Percentiles rank a stretch among this genome's conserved stretches.
These are phyloP conservation scores for Microthyrium microscopicum DNA, from an alignment of 2,329 filamentous ascomycete genomes.

Conservation along the genomic window DNA sequence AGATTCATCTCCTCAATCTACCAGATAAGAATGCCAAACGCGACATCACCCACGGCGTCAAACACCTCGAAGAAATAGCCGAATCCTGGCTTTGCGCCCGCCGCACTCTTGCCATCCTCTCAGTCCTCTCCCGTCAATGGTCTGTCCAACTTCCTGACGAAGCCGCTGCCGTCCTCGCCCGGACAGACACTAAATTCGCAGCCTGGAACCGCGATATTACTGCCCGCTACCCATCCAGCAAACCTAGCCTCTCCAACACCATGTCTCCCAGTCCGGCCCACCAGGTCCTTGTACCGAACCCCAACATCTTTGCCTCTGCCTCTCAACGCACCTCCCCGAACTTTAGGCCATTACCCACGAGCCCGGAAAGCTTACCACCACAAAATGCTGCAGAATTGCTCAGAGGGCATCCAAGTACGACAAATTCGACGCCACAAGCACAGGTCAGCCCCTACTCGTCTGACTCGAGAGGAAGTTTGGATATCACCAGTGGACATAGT, in stretches of 20 bases:
- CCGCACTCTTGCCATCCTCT: constrained; percentile 70
- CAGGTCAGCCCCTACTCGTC: constrained; percentile 5
- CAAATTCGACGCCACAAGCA: constrained; percentile 2
- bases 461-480: constrained; percentile 11
- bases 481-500: constrained; percentile 17
- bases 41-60: constrained; percentile 80
- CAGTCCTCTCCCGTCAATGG: constrained; percentile 77
- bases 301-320: background rate
- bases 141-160: constrained; percentile 74
- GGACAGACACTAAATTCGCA: constrained; percentile 67
- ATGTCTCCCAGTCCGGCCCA: constrained; percentile 5
- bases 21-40: constrained; percentile 80
- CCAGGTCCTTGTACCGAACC: background rate
- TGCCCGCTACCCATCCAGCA: constrained; percentile 10
- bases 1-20: constrained; percentile 85
- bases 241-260: constrained; percentile 7
- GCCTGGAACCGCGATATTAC: constrained; percentile 28
- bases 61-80: constrained; percentile 86
- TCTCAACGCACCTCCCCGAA: background rate
- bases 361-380: constrained; percentile 11
- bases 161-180: constrained; percentile 55
- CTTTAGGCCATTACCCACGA: constrained; percentile 8
- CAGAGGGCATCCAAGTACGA: constrained; percentile 11
- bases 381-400: constrained; percentile 14
- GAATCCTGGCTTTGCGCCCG: constrained; percentile 87